phyloP scores from a whole-genome alignment of 1,139 yeast genomes.

The Protomyces arabidopsidicola region DNA sequence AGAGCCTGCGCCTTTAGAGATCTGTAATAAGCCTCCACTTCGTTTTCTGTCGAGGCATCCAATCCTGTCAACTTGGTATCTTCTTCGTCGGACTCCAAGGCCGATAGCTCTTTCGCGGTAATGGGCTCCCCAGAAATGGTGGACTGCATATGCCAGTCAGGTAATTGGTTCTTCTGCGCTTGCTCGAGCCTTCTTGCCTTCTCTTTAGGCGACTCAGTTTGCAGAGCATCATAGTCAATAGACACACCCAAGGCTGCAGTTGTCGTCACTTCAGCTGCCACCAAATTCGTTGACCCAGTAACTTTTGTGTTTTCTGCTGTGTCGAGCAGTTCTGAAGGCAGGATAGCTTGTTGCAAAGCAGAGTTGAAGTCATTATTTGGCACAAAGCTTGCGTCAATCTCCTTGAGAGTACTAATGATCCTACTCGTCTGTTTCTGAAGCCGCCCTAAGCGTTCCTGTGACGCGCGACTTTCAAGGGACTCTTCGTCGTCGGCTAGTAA shows the following conservation, averaged over 20 bases:
- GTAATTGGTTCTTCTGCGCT: constrained; percentile 75
- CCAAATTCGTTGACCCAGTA: constrained; percentile 36
- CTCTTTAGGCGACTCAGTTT: constrained; percentile 4
- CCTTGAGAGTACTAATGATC: constrained; percentile 72
- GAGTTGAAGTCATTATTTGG: constrained; percentile 51
- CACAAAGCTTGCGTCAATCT: constrained; percentile 76
- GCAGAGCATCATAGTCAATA: constrained; percentile 73
- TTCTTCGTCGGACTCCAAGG: constrained; percentile 7
- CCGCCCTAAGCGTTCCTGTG: constrained; percentile 75
- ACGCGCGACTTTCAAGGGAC: constrained; percentile 71
- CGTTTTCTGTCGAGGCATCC: constrained; percentile 33
- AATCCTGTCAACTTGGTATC: background rate
- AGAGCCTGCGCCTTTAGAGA: constrained; percentile 30
- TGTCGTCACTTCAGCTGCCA: constrained; percentile 35
- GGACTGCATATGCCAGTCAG: constrained; percentile 90
- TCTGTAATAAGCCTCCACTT: constrained; percentile 34
- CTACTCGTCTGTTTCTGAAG: constrained; percentile 90
- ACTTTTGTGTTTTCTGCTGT: constrained; percentile 38
- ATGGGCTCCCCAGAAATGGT: constrained; percentile 49
- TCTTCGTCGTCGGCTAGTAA: constrained; percentile 80
- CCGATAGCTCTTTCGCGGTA: constrained; percentile 2
- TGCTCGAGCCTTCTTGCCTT: constrained; percentile 45
- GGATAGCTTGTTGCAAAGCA: constrained; percentile 43
- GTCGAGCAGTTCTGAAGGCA: constrained; percentile 39
- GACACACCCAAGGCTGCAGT: constrained; percentile 59